Evolutionary conservation across 2,329 filamentous ascomycete species (phyloP).

Genomic region (Lachnellula willkommii): DNA sequence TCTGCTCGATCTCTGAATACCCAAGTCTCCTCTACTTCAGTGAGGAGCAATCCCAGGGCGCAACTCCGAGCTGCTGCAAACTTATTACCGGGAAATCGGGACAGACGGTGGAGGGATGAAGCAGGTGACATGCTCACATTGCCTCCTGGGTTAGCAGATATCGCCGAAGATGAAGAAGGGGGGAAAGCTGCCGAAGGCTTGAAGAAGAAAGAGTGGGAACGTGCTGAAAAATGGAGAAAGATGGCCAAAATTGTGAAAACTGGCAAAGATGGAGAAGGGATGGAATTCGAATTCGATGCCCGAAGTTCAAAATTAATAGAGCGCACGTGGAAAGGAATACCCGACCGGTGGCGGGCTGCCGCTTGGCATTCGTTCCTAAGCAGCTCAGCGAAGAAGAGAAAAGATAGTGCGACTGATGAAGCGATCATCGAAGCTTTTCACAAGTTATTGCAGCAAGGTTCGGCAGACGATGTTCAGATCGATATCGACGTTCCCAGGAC

Average conservation of each 20-base stretch:
- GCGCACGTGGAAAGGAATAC: constrained; percentile 96
- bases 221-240: constrained; percentile 62
- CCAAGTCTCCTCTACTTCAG: constrained; percentile 32
- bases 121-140: constrained; percentile 63
- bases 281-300: constrained; percentile 73
- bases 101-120: constrained; percentile 57
- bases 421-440: constrained; percentile 69
- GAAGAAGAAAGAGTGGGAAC: constrained; percentile 58
- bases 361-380: constrained; percentile 94
- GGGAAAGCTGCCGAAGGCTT: constrained; percentile 49
- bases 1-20: constrained; percentile 56
- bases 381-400: constrained; percentile 63
- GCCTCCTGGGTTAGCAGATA: constrained; percentile 51
- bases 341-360: constrained; percentile 86
- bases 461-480: constrained; percentile 91
- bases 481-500: constrained; percentile 95
- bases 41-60: constrained; percentile 47
- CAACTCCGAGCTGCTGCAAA: constrained; percentile 52
- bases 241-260: constrained; percentile 55
- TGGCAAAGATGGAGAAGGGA: constrained; percentile 50
- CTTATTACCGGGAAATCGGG: constrained; percentile 54
- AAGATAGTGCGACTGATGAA: constrained; percentile 59
- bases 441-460: constrained; percentile 65
- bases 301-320: constrained; percentile 80
- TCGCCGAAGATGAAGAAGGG: constrained; percentile 49